Base-by-base conservation (phyloP, 129 eudicot genomes). In the Saussurea involucrata region DNA sequence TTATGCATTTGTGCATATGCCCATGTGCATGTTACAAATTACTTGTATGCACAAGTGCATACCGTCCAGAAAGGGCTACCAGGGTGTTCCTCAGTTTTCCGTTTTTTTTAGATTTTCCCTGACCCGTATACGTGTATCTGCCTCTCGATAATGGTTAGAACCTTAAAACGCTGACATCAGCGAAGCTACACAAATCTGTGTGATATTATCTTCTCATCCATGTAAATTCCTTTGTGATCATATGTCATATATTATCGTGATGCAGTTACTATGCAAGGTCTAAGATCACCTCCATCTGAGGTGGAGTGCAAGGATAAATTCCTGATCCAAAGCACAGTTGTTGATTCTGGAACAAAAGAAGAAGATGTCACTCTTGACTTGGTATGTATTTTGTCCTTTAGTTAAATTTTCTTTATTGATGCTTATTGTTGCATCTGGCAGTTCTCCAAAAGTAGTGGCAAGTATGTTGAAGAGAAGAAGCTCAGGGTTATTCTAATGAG, bases 301-400 rank as follows among this genome's bases (percentile, higher is more conserved):
- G 85, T 89, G 87, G 90, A 80, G 24, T 91, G 97, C 85, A 91
- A 89, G 75, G 97, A 91, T 76, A 91, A 91, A 66, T 91, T 91
- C 66, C 68, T 91, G 78, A 78, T 91, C 44, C 97, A 89, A 87
- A 82, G 88, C 85, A 89, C 95, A 60, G 85, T 85, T 75, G 97
- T 83, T 24, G 87, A 90, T 63, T 65, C 65, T 58, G 95, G 80
- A 73, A 85, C 82, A 69, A 85, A 46, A 44, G 97, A 91, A 68
- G 95, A 86, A 63, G 92, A 89, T 17, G 87, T 91, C 42, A 79
- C 87, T 46, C 71, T 88, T 71, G 82, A 81, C 70, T 71, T 89
- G 87, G 97, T 91, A 81, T 73, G 88, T 58, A 73, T 67, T 42
- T 63, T 34, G 42, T 73, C 28, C 42, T 75, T 5, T 10, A 17